Evolutionary conservation across 73 alveolate genomes (phyloP).

Genomic region (Stentor roeselii): DNA sequence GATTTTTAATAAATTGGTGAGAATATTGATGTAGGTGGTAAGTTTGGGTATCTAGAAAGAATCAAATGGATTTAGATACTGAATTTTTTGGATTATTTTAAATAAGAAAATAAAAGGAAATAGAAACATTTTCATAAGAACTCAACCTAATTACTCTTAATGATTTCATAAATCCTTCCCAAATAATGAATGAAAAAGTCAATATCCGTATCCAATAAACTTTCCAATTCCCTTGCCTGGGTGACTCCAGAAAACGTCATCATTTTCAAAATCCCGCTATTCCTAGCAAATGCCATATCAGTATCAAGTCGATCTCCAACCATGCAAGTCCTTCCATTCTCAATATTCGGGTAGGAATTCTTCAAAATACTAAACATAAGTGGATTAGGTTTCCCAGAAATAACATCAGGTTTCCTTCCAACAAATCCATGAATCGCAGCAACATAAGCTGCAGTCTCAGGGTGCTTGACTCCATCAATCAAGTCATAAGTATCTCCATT

Average conservation of each 20-base stretch:
- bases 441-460: constrained; percentile 19
- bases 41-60: no score
- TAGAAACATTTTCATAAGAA: no score
- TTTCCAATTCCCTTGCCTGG: background rate
- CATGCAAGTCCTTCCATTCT: constrained; percentile 5
- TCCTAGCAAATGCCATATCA: constrained; percentile 20
- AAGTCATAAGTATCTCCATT: constrained; percentile 17
- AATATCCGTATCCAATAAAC: background rate
- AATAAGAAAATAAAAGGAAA: no score
- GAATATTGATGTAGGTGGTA: no score
- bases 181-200: constrained; percentile 3
- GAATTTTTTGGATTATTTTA: no score
- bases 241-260: constrained; percentile 20
- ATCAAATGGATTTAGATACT: no score
- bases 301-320: constrained; percentile 13
- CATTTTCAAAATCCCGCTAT: constrained; percentile 10
- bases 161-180: background rate
- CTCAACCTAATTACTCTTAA: no score
- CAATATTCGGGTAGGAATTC: background rate
- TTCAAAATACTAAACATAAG: constrained; percentile 6
- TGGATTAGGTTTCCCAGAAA: constrained; percentile 21
- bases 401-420: background rate
- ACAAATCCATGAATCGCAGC: constrained; percentile 12
- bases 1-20: no score
- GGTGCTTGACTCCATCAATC: constrained; percentile 19